Percentiles rank a stretch among this genome's conserved stretches.
phyloP scores from a whole-genome alignment of 2,329 filamentous ascomycete genomes.

The Fusarium subtropicale region DNA sequence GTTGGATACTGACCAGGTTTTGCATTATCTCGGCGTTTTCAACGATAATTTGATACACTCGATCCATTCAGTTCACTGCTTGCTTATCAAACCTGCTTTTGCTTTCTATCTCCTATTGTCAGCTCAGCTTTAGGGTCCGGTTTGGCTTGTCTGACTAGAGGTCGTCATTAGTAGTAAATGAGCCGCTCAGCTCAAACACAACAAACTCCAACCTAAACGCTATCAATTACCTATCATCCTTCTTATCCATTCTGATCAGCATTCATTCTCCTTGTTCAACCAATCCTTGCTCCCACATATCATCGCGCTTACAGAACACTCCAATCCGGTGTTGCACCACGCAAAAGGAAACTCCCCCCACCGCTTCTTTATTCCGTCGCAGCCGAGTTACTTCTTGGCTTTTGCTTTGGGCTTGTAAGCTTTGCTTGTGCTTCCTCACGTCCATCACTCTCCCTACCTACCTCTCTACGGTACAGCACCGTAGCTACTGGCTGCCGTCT shows the following conservation, averaged over 20 bases:
- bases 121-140: background rate
- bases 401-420: constrained; percentile 2
- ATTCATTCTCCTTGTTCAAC: constrained; percentile 1
- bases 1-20: constrained; percentile 29
- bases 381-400: constrained; percentile 36
- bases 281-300: constrained; percentile 27
- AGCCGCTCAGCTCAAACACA: background rate
- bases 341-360: constrained; percentile 21
- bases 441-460: constrained; percentile 6
- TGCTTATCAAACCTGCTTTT: constrained; percentile 22
- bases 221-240: constrained; percentile 14
- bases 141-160: background rate
- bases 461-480: background rate
- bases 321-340: constrained; percentile 24
- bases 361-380: constrained; percentile 31
- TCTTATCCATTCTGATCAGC: constrained; percentile 31
- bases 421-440: constrained; percentile 24
- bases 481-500: constrained; percentile 25
- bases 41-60: constrained; percentile 17
- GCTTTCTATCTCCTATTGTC: background rate
- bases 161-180: constrained; percentile 1
- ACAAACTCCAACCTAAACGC: constrained; percentile 1
- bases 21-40: constrained; percentile 19
- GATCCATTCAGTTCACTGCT: background rate
- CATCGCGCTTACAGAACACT: constrained; percentile 19